Base-by-base conservation (phyloP, 148 eudicot genomes). In the Chenopodium quinoa region DNA sequence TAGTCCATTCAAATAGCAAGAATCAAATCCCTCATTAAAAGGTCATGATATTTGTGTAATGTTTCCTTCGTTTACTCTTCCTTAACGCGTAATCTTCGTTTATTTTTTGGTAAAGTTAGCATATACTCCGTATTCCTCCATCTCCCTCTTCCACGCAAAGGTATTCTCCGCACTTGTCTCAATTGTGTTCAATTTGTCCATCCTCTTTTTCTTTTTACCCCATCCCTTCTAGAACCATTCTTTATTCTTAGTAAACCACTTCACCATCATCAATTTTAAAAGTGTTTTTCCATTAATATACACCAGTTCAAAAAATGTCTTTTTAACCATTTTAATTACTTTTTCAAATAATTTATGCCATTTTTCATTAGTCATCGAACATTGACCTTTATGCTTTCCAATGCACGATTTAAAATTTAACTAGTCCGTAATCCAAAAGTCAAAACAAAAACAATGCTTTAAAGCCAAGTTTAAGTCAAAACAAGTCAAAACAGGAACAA, bases 81-180 rank as follows among this genome's bases (percentile, higher is more conserved):
- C 60, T 67, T 32, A 47, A 78, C 80, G 72, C 80, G 74, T 67
- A 78, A 50, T 50, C 1, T 37, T 62, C 52, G 76, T 50, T 13
- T 52, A 19, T 13, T 13, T 13, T 27, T 13, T 52, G 16, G 22
- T 22, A 50, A 67, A 27, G 64, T 22, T n/a, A 56, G 20, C 74
- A 31, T 11, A 20, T 52, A 7, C 44, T 40, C 44, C 44, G 12
- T 52, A 11, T 47, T 75, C 44, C 37, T 47, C 56, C 65, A 46
- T 19, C 17, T 68, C 40, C 54, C 23, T 8, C 60, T 66, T 48
- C 65, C 60, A 76, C 75, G 75, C 84, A 82, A 82, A 82, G 84
- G 75, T 76, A 75, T 52, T 75, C 54, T 52, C 65, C 14, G 29
- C 1, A 4, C 14, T 6, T 48, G 27, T 32, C 7, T 60, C 7